Evolutionary conservation across 179 eudicot genomes (phyloP).

Genomic region (Beta macrorhiza): DNA sequence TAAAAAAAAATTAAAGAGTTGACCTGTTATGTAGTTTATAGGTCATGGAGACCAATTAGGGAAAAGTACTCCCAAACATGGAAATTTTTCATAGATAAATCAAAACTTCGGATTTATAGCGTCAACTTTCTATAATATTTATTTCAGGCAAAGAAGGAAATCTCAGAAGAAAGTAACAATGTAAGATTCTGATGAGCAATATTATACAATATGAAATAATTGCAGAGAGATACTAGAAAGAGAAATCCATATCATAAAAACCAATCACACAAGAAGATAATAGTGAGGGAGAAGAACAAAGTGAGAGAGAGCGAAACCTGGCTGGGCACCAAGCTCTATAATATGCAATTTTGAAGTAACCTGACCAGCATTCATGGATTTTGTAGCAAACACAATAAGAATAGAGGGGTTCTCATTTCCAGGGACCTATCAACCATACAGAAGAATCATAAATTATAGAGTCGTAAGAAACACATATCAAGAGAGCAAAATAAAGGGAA

Average conservation of each 20-base stretch:
- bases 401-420: conserved; percentile 82
- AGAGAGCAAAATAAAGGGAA: conserved; percentile 17
- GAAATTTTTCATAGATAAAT: no score
- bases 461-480: conserved; percentile 1
- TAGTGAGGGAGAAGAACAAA: not conserved
- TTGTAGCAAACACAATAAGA: conserved; percentile 85
- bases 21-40: no score
- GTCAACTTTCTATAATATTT: not conserved
- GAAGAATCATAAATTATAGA: not conserved
- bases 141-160: not conserved
- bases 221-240: not conserved
- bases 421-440: conserved; percentile 50
- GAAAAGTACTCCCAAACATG: no score
- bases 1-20: no score
- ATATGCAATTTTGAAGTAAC: conserved; percentile 80
- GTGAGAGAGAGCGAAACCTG: conserved; percentile 45
- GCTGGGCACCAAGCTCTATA: conserved; percentile 96
- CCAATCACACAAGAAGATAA: not conserved
- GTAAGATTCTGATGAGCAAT: not conserved
- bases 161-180: not conserved
- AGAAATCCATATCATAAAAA: not conserved
- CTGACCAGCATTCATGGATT: conserved; percentile 85
- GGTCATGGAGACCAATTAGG: no score
- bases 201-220: not conserved
- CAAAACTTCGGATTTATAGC: no score